phyloP scores from a whole-genome alignment of 768 basidiomycete genomes.

The Mycena chlorophos region DNA sequence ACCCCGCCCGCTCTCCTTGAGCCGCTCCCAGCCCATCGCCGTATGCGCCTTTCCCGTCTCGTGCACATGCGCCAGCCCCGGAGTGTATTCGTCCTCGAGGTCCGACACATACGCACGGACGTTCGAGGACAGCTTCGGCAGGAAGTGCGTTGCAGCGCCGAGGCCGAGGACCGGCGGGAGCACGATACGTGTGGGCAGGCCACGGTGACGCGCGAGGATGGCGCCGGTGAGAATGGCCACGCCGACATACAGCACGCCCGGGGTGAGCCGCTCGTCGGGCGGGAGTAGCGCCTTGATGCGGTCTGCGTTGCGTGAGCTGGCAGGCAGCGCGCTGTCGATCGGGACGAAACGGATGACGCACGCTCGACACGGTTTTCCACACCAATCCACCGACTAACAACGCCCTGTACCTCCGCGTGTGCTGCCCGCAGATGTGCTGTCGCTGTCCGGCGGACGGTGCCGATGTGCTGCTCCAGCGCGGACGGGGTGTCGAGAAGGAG shows the following conservation, averaged over 20 bases:
- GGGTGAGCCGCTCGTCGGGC: conserved; percentile 74
- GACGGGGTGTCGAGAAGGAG: conserved; percentile 75
- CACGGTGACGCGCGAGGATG: conserved; percentile 78
- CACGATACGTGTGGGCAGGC: conserved; percentile 63
- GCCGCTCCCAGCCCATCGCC: conserved; percentile 10
- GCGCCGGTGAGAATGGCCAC: conserved; percentile 87
- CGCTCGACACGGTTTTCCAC: conserved; percentile 85
- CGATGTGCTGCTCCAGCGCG: conserved; percentile 75
- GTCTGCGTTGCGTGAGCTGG: conserved; percentile 42
- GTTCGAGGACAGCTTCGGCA: conserved; percentile 79
- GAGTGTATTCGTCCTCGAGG: conserved; percentile 8
- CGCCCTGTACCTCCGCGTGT: conserved; percentile 67
- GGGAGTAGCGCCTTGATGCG: conserved; percentile 83
- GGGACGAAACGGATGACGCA: conserved; percentile 40
- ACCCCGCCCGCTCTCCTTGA: background rate
- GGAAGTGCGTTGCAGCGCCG: conserved; percentile 76
- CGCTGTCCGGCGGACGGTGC: conserved; percentile 60
- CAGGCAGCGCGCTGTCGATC: background rate
- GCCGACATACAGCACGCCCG: conserved; percentile 88
- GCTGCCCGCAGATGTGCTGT: conserved; percentile 57
- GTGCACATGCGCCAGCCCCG: conserved; percentile 3
- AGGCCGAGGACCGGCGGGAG: conserved; percentile 77
- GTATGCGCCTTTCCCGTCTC: conserved; percentile 14
- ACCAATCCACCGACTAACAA: conserved; percentile 80
- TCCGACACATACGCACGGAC: conserved; percentile 36